Evolutionary conservation across 1,139 yeast species (phyloP).

Genomic region (Hansenula lynferdii): DNA sequence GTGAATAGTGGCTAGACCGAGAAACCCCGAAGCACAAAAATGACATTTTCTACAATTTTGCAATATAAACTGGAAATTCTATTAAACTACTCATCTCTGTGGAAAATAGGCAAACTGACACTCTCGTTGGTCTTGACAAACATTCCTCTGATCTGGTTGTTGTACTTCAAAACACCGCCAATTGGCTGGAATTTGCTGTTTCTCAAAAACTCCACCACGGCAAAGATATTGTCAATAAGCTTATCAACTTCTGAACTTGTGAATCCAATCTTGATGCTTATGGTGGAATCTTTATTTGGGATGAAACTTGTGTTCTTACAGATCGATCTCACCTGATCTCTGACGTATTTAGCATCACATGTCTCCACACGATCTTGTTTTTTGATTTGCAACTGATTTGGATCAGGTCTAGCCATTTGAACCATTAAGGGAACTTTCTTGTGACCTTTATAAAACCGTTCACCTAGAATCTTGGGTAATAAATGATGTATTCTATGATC

Average conservation of each 20-base stretch:
- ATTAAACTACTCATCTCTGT: constrained; percentile 4
- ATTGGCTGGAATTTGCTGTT: constrained; percentile 45
- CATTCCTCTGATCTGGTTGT: constrained; percentile 39
- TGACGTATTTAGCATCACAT: constrained; percentile 57
- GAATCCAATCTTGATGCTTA: constrained; percentile 45
- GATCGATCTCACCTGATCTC: constrained; percentile 56
- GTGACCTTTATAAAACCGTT: constrained; percentile 52
- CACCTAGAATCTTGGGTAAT: constrained; percentile 51
- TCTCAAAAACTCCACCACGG: constrained; percentile 46
- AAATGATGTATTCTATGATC: constrained; percentile 61
- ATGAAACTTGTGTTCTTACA: constrained; percentile 55
- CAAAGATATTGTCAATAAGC: constrained; percentile 49
- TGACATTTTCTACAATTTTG: too few species aligned
- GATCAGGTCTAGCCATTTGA: constrained; percentile 54
- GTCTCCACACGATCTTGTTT: constrained; percentile 38
- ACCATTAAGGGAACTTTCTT: constrained; percentile 59
- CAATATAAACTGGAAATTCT: too few species aligned
- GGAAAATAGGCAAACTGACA: constrained; percentile 48
- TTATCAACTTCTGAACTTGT: constrained; percentile 41
- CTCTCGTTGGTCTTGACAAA: constrained; percentile 63
- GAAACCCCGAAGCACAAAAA: too few species aligned
- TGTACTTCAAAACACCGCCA: constrained; percentile 50
- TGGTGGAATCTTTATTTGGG: constrained; percentile 47
- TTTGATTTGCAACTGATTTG: constrained; percentile 25
- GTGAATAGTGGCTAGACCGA: too few species aligned